These are phyloP conservation scores for Yamadazyma kitorensis DNA, from an alignment of 805 yeast genomes.

Conservation along the genomic window DNA sequence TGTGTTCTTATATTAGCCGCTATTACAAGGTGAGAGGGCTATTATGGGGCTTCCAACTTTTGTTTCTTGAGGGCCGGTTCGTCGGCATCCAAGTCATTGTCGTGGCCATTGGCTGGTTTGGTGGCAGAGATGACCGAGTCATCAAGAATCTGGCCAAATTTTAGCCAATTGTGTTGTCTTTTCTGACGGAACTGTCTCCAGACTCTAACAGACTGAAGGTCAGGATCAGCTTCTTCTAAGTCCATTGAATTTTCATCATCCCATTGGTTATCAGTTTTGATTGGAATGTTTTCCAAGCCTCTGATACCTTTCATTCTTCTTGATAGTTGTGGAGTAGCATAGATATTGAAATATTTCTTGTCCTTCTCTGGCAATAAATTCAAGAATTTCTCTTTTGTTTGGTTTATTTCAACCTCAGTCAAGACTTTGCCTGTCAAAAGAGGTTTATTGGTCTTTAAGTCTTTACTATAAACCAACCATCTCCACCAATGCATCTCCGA, in stretches of 20 bases:
- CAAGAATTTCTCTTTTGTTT: constrained; percentile 17
- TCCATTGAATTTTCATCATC: constrained; percentile 8
- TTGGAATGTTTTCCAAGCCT: constrained; percentile 29
- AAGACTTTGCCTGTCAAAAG: constrained; percentile 23
- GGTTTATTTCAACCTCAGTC: constrained; percentile 18
- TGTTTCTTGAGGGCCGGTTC: no score
- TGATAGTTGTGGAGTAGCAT: constrained; percentile 42
- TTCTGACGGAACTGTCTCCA: constrained; percentile 31
- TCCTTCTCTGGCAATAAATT: constrained; percentile 25
- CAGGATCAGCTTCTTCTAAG: constrained; percentile 17
- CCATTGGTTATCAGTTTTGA: no score
- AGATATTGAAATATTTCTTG: constrained; percentile 38
- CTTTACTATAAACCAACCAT: constrained; percentile 39
- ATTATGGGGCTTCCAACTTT: no score
- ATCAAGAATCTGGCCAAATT: constrained; percentile 25
- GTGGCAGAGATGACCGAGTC: no score
- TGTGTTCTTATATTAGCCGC: no score
- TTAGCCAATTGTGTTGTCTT: constrained; percentile 24
- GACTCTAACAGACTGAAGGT: constrained; percentile 24
- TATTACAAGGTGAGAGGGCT: no score
- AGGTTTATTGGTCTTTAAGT: constrained; percentile 26
- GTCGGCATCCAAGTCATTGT: no score
- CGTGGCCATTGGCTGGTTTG: no score
- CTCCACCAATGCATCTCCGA: constrained; percentile 39
- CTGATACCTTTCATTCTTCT: constrained; percentile 35